Percentiles rank a stretch among this genome's conserved stretches.
phyloP scores from a whole-genome alignment of 495 filamentous ascomycete species.

The Neurospora terricola region DNA sequence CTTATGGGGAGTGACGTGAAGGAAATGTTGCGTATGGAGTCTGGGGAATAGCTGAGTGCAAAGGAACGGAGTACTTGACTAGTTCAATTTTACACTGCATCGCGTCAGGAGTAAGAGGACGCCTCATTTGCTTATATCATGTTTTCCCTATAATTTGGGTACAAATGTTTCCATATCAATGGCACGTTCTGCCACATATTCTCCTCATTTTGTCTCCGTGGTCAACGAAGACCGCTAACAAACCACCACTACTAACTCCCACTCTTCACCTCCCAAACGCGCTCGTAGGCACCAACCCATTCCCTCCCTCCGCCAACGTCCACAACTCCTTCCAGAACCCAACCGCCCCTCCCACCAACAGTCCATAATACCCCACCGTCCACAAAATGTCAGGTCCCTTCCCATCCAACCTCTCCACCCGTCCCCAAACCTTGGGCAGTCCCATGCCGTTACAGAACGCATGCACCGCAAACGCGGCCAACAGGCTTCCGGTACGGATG shows the following conservation, averaged over 20 bases:
- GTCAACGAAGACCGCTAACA: neutral
- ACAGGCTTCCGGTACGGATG: constrained; percentile 71
- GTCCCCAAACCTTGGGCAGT: constrained; percentile 76
- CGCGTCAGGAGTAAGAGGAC: neutral
- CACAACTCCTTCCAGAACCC: constrained; percentile 61
- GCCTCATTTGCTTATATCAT: neutral
- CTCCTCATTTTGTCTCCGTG: neutral
- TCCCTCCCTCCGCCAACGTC: constrained; percentile 55
- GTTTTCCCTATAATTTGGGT: neutral
- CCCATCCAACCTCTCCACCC: constrained; percentile 39
- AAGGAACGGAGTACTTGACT: neutral
- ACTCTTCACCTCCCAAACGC: constrained; percentile 8
- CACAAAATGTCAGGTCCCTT: constrained; percentile 32
- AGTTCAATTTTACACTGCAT: neutral
- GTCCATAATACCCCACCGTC: constrained; percentile 67
- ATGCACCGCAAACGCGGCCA: constrained; percentile 64
- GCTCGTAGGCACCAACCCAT: constrained; percentile 33
- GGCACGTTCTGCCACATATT: neutral
- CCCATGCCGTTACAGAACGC: constrained; percentile 91
- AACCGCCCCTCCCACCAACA: constrained; percentile 61
- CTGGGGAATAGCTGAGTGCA: neutral
- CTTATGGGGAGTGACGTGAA: neutral
- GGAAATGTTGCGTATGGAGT: neutral
- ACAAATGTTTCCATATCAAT: neutral
- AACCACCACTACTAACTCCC: too few relatives aligned